A percentile compares a stretch with the other conserved stretches of the same genome.
Conservation (phyloP, 306 rosid species). For the Sechiopsis laciniata region DNA sequence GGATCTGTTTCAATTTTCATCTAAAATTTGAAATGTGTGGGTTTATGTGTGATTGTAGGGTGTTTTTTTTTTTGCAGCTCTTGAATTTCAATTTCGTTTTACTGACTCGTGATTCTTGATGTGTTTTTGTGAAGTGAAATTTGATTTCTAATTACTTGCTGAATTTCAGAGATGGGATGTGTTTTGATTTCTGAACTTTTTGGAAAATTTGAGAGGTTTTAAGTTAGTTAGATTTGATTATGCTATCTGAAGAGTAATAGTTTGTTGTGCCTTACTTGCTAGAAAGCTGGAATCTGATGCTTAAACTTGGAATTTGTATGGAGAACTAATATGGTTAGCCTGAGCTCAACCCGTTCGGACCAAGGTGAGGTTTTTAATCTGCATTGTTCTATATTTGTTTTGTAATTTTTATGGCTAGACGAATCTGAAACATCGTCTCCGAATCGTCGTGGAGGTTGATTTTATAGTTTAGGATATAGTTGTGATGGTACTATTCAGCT, state of each 20-base stretch:
- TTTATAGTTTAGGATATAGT: background rate
- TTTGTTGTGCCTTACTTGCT: conserved; percentile 3
- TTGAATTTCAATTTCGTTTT: conserved; percentile 13
- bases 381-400: conserved; percentile 14
- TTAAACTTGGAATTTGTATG: background rate
- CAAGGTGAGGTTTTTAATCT: conserved; percentile 5
- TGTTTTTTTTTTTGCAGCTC: conserved; percentile 9
- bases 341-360: conserved; percentile 14
- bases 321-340: no score
- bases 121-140: background rate
- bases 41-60: background rate
- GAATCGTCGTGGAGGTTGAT: background rate
- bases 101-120: no score
- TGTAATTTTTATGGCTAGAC: conserved; percentile 11
- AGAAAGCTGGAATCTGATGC: conserved; percentile 16
- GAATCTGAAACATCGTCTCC: conserved; percentile 1
- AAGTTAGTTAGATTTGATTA: background rate
- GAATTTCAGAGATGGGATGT: no score
- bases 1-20: background rate
- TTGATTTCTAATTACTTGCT: background rate
- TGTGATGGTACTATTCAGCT: background rate
- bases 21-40: background rate
- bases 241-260: background rate
- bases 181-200: background rate
- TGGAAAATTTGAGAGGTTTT: background rate